Percentiles rank a stretch among this genome's conserved stretches.
phyloP scores from a whole-genome alignment of 441 rosid species.

The Flueggea neowawraea region DNA sequence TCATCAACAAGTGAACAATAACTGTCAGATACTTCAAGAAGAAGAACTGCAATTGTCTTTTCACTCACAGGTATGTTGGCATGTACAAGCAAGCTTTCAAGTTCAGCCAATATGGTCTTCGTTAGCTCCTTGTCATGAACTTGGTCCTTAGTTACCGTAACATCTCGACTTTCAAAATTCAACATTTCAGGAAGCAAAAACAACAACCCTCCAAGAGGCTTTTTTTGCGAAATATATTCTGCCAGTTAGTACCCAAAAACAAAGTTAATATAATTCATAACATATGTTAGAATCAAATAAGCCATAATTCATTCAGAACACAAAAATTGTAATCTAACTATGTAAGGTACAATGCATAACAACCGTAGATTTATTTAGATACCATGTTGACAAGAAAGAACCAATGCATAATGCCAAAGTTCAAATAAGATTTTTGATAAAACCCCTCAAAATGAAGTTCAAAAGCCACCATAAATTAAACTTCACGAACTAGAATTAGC shows the following conservation, averaged over 20 bases:
- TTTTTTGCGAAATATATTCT: constrained; percentile 69
- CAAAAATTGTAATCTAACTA: background rate
- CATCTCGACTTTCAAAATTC: constrained; percentile 39
- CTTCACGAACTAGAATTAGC: too few species aligned
- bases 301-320: background rate
- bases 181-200: constrained; percentile 80
- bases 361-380: too few species aligned
- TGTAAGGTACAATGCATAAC: too few species aligned
- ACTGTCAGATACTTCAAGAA: background rate
- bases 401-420: too few species aligned
- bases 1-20: background rate
- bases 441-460: too few species aligned
- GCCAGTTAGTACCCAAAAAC: constrained; percentile 12
- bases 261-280: background rate
- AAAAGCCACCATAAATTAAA: too few species aligned
- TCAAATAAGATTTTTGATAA: too few species aligned
- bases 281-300: too few species aligned
- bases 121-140: constrained; percentile 29
- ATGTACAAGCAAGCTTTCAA: constrained; percentile 76
- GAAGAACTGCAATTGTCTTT: background rate
- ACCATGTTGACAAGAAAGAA: too few species aligned
- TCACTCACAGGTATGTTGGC: constrained; percentile 79
- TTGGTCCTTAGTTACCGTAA: constrained; percentile 14
- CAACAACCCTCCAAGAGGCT: constrained; percentile 80
- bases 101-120: constrained; percentile 43